phyloP scores from a whole-genome alignment of 1,284 basidiomycete genomes.

The Boletellus dicymbophilus region DNA sequence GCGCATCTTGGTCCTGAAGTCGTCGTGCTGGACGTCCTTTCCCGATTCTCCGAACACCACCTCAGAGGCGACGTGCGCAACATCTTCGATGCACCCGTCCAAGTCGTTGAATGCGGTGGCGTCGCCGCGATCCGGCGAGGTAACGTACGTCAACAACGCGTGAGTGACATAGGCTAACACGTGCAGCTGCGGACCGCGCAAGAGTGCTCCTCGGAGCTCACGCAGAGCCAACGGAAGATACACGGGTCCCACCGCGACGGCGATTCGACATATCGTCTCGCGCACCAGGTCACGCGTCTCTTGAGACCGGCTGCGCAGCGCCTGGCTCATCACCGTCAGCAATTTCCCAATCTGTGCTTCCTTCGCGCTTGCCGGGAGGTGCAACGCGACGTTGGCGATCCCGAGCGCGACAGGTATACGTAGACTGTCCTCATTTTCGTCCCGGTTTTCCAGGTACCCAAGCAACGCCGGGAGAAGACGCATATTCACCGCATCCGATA shows the following conservation, averaged over 20 bases:
- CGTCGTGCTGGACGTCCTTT: slow-evolving; percentile 87
- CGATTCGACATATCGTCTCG: slow-evolving; percentile 86
- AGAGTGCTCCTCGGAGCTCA: slow-evolving; percentile 82
- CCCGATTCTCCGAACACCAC: slow-evolving; percentile 95
- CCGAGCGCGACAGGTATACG: slow-evolving; percentile 91
- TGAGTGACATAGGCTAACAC: slow-evolving; percentile 89
- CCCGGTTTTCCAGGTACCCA: slow-evolving; percentile 78
- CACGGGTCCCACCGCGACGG: slow-evolving; percentile 69
- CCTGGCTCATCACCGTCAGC: slow-evolving; percentile 84
- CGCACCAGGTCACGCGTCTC: slow-evolving; percentile 91
- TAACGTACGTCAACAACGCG: slow-evolving; percentile 80
- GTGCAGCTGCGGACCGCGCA: slow-evolving; percentile 94
- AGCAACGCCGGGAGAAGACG: slow-evolving; percentile 79
- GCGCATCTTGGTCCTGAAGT: slow-evolving; percentile 93
- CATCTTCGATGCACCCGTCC: slow-evolving; percentile 78
- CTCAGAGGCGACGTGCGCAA: slow-evolving; percentile 85
- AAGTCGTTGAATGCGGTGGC: slow-evolving; percentile 60
- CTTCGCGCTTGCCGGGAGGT: slow-evolving; percentile 74
- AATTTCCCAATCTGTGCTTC: slow-evolving; percentile 78
- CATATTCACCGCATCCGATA: slow-evolving; percentile 78
- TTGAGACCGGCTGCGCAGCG: slow-evolving; percentile 90
- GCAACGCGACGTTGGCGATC: slow-evolving; percentile 82
- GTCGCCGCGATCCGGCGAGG: slow-evolving; percentile 54
- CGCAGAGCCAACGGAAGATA: slow-evolving; percentile 78
- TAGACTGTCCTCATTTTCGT: slow-evolving; percentile 82